These are phyloP conservation scores for Micromonas commoda DNA, from an alignment of 139 green algal genomes.

Conservation along the genomic window DNA sequence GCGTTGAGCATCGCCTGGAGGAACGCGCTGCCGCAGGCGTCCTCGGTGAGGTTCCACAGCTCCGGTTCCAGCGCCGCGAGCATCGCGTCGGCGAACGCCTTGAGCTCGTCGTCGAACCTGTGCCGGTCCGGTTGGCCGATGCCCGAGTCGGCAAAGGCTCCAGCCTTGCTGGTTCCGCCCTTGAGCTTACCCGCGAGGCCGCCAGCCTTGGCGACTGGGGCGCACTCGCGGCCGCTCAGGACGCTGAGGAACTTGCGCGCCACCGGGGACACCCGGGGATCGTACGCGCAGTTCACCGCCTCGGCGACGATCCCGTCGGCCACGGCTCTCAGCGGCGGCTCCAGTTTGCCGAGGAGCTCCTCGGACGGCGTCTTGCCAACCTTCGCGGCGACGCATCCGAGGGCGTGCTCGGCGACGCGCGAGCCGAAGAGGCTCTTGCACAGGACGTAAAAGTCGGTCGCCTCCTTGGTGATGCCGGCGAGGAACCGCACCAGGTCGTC, in stretches of 20 bases:
- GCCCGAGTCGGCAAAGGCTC: not conserved
- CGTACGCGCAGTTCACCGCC: conserved; percentile 3
- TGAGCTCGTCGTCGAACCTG: not conserved
- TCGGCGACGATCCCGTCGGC: not conserved
- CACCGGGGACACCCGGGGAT: conserved; percentile 7
- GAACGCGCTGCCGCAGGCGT: conserved; percentile 10
- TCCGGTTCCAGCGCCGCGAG: not conserved
- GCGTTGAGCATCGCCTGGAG: conserved; percentile 6
- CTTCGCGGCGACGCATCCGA: not conserved
- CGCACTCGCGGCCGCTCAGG: not conserved
- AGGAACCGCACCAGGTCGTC: not conserved
- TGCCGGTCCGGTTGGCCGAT: not conserved
- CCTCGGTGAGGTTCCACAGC: conserved; percentile 11
- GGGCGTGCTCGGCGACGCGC: not conserved
- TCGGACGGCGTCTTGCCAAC: not conserved
- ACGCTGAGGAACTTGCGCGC: not conserved
- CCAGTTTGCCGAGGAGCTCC: not conserved
- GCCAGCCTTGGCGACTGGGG: not conserved
- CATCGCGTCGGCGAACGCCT: not conserved
- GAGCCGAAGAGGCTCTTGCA: conserved; percentile 1
- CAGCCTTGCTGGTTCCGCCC: not conserved
- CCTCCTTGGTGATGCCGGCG: not conserved
- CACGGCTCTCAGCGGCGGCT: not conserved
- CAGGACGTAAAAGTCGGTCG: not conserved
- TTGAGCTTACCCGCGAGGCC: conserved; percentile 1